Base-by-base conservation (phyloP, 2,329 filamentous ascomycete species). In the Reticulascus tulasneorum region DNA sequence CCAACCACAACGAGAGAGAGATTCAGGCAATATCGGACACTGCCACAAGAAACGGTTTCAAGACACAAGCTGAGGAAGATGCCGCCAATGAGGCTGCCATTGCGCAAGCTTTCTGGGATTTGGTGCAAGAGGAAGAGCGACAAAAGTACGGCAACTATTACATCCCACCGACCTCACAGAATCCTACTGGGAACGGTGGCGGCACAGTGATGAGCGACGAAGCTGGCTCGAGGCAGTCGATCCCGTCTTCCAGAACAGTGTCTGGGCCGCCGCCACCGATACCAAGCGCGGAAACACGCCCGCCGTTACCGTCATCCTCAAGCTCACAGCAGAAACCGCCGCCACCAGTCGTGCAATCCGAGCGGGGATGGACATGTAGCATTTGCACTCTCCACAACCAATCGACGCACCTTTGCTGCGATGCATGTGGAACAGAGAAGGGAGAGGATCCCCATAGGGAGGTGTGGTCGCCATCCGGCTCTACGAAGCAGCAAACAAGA, bases 51-150 rank as follows among this genome's bases (percentile, higher is more conserved):
- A 84, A 84, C 46, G 86, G 88, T 0, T 91, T 94, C 64, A 77
- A 75, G 42, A 96, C 89, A 0, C 77, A 86, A 51, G 88, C 87
- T 0, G 87, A 94, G 47, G 86, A 94, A 56, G 88, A 95, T 37
- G 83, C 89, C 48, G 90, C 88, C 4, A 94, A 95, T 50, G 87
- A 95, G 37, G 73, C 77, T 17, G 90, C 90, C 6, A 94, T 95
- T 42, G 80, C 88, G 35, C 80, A 90, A 52, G 89, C 89, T 0
- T 68, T 94, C 21, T 89, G 86, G 66, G 90, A 96, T 51, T 68
- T 95, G 13, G 83, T 93, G 18, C 84, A 94, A 53, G 81, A 94
- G 54, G 89, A 94, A 44, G 76, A 84, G 44, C 62, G 58, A 43
- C 52, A 52, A 24, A 72, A 70, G 48, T 74, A 79, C 45, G 76